A percentile compares a stretch with the other conserved stretches of the same genome.
phyloP scores from a whole-genome alignment of 805 yeast genomes.

The Kodamaea jinghongensis region DNA sequence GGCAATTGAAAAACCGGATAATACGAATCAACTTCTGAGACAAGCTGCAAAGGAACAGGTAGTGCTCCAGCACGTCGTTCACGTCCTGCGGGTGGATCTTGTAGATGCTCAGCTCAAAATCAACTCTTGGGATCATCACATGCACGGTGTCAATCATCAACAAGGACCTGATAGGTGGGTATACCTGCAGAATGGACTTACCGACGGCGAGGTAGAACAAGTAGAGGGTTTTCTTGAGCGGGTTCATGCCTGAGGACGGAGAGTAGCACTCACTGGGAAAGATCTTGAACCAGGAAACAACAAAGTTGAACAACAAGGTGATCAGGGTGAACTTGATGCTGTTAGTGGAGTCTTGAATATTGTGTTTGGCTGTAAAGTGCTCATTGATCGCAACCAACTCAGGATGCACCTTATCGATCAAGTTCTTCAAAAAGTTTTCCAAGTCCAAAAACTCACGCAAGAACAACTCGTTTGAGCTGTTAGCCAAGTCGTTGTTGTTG shows the following conservation, averaged over 20 bases:
- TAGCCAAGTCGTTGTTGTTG: slow-evolving; percentile 10
- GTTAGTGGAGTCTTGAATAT: slow-evolving; percentile 13
- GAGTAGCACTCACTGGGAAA: slow-evolving; percentile 33
- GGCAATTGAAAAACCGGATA: slow-evolving; percentile 31
- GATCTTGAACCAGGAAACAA: slow-evolving; percentile 35
- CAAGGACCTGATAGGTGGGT: slow-evolving; percentile 34
- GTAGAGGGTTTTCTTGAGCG: slow-evolving; percentile 32
- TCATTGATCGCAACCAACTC: slow-evolving; percentile 24
- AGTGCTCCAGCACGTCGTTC: slow-evolving; percentile 14
- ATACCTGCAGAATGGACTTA: slow-evolving; percentile 29
- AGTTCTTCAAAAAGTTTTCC: slow-evolving; percentile 26
- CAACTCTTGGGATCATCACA: slow-evolving; percentile 30
- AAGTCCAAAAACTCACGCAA: slow-evolving; percentile 23
- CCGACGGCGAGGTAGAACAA: slow-evolving; percentile 37
- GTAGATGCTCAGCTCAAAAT: slow-evolving; percentile 23
- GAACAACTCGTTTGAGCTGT: slow-evolving; percentile 7
- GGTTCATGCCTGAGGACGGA: slow-evolving; percentile 24
- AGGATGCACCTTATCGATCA: slow-evolving; percentile 27
- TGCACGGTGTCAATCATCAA: slow-evolving; percentile 34
- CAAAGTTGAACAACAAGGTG: slow-evolving; percentile 29
- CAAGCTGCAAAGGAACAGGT: slow-evolving; percentile 19
- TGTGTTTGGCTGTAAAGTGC: slow-evolving; percentile 18
- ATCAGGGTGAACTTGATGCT: slow-evolving; percentile 27
- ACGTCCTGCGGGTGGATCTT: slow-evolving; percentile 8
- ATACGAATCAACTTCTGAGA: slow-evolving; percentile 28